Evolutionary conservation across 345 rosid genomes (phyloP), one percentile per base, ranked within the genome.

Genomic region (Syzygium oleosum): DNA sequence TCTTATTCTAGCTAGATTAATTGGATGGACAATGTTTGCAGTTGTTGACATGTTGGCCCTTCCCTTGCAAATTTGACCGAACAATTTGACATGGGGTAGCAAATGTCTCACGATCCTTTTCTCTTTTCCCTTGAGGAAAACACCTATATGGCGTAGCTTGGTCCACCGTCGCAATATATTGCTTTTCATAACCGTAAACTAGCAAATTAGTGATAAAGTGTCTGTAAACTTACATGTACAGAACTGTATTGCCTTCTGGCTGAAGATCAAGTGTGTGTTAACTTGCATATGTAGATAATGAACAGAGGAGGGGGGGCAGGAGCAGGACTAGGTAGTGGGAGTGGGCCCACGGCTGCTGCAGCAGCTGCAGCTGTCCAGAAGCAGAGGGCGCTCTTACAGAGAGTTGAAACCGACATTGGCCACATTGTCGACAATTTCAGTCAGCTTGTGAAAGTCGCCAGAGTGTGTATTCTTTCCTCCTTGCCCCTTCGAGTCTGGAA

Each of bases 351-450:
- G 2, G 96, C 97, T 2, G 96, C 96, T 0, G 98, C 99, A 2
- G 96, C 98, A 0, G 94, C 95, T 0, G 94, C 96, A 1, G 98
- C 98, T 12, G 93, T 93, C 15, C 98, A 97, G 91, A 97, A 96
- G 92, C 99, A 97, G 91, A 97, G 96, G 87, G n/a, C 93, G 5
- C 89, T 97, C 90, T 91, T 97, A 94, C 96, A 94, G 92, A 91
- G 98, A 87, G 96, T 96, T 84, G 99, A 97, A 68, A 90, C 92
- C 3, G 99, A 97, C 90, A 97, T 96, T 38, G 95, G 92, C 88
- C 92, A 91, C 87, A 92, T 97, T 31, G 97, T 97, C 13, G 96
- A 97, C 88, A 96, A 95, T 91, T 97, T 97, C 92, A 92, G 92
- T 80, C 98, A 96, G 54, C 95, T 96, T 86, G 97, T 97, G 89